Base-by-base conservation (phyloP, 805 yeast genomes). In the Cyberlindnera sargentensis region DNA sequence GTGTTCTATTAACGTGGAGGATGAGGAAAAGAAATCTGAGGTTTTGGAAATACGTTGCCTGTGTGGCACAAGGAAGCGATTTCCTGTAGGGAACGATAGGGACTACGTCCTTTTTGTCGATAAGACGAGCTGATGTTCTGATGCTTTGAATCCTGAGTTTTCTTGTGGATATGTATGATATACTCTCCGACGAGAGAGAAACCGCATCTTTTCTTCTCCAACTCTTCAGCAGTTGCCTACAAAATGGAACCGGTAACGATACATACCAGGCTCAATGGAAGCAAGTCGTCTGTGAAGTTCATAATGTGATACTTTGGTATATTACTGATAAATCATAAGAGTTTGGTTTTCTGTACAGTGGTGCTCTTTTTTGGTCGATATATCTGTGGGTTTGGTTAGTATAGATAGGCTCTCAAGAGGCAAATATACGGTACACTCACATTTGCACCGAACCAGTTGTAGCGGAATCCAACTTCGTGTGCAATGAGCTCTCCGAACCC, bases 401-500 rank as follows among this genome's bases (percentile, higher is more conserved):
- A 35, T 20, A 23, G 20, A 15, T 2, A 6, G 30, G 2, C 8
- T 23, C 10, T 30, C 20, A 37, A 25, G 25, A 3, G 32, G 31
- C 15, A 31, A 27, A 36, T 7, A 9, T 15, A 34, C 20, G 34
- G 25, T 23, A 26, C 10, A 63, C 62, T 61, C 41, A 78, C 88
- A 56, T 72, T 73, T 10, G 89, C 89, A 5, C 84, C 88, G 24
- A 70, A 57, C 85, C 93, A 84, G 37, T 86, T 80, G 65, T 77
- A 82, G 39, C 73, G 71, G 68, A 86, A 85, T 5, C 96, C 95
- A 34, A 91, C 65, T 57, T 91, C 97, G 60, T 90, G 96, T 7
- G 98, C 98, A 46, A 87, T 68, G 23, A 91, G 80, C 67, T 91
- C 98, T 2, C 98, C 98, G 61, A 91, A 88, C 0, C 98, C 98